These are phyloP conservation scores for Annulohypoxylon bovei DNA, from an alignment of 495 filamentous ascomycete species.

Conservation along the genomic window DNA sequence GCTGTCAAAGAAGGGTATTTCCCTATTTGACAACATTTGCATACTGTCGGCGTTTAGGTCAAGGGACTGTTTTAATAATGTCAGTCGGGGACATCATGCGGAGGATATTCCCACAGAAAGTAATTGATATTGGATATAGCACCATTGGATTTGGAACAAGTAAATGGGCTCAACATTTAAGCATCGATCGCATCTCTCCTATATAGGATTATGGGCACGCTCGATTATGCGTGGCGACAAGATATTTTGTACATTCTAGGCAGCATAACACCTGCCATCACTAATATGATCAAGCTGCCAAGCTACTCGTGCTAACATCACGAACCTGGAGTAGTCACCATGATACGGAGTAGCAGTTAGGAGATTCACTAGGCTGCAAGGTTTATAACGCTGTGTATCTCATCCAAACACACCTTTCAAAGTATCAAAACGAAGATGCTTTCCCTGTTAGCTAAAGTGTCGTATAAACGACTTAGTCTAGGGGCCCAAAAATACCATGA, in stretches of 20 bases:
- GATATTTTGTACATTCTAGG: not conserved
- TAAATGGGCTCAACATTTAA: not conserved
- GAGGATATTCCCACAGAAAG: conserved; percentile 38
- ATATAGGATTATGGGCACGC: not conserved
- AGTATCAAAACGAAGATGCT: not conserved
- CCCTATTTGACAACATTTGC: conserved; percentile 13
- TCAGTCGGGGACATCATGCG: not conserved
- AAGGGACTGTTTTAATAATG: conserved; percentile 1
- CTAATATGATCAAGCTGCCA: not conserved
- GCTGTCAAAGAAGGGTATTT: not conserved
- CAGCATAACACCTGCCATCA: not conserved
- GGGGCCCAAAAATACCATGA: not conserved
- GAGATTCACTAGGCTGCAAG: not conserved
- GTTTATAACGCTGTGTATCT: not conserved
- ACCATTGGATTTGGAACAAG: not conserved
- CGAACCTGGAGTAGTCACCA: not conserved
- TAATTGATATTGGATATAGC: conserved; percentile 21
- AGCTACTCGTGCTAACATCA: not conserved
- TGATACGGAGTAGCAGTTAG: too few species aligned
- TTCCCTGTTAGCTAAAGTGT: not conserved
- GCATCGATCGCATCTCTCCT: not conserved
- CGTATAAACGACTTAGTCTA: not conserved
- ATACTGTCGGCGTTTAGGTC: conserved; percentile 29
- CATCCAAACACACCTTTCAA: not conserved
- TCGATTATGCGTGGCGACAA: not conserved